These are phyloP conservation scores for Sarcodon aspratus DNA, from an alignment of 768 basidiomycete genomes.

Conservation along the genomic window DNA sequence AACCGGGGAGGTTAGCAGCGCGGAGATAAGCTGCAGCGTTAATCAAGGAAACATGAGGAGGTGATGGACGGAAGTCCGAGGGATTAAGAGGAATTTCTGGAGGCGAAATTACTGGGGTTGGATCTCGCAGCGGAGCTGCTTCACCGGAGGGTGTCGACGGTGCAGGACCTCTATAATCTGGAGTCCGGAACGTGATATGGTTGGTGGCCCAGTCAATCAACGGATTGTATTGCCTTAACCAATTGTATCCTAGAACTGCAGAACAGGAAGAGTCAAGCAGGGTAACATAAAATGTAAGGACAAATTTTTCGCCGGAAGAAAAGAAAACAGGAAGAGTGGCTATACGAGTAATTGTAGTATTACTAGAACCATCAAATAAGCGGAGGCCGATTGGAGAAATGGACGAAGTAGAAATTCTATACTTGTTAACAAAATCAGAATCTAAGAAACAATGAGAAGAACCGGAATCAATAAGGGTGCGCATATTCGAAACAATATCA, in stretches of 20 bases:
- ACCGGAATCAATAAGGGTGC: no score
- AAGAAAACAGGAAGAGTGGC: no score
- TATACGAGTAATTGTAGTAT: no score
- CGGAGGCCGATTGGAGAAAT: no score
- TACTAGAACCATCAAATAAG: no score
- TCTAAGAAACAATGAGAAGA: no score
- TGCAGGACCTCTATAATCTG: neutral
- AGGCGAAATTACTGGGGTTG: neutral
- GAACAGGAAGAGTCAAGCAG: neutral
- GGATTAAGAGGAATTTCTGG: neutral
- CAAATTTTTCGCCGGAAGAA: no score
- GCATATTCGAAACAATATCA: no score
- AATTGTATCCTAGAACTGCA: conserved; percentile 7
- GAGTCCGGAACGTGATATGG: neutral
- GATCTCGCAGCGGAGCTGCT: neutral
- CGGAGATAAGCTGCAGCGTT: conserved; percentile 1
- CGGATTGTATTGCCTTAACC: conserved; percentile 10
- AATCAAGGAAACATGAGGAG: conserved; percentile 5
- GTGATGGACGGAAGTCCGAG: neutral
- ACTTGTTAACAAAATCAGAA: no score
- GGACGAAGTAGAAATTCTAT: no score
- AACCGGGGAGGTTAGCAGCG: neutral
- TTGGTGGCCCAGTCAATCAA: conserved; percentile 10
- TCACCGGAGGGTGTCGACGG: no score
- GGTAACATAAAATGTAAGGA: no score